Conservation (phyloP, 208 protist species). For the Trichomonas tenax region DNA sequence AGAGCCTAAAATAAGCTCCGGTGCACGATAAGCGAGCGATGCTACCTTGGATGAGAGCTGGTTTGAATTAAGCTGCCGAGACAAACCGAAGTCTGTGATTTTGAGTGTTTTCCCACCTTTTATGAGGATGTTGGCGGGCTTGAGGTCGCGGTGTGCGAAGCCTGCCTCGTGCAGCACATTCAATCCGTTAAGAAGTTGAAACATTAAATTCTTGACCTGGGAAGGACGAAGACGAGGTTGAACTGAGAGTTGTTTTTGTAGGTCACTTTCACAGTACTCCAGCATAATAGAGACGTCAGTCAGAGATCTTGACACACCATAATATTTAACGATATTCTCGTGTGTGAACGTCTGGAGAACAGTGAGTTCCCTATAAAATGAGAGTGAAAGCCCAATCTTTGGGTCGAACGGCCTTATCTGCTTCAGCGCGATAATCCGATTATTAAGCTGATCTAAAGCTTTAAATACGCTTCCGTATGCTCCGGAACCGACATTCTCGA, state of each 20-base stretch:
- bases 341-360: background rate
- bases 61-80: background rate
- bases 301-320: background rate
- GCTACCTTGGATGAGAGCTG: slow-evolving; percentile 70
- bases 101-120: background rate
- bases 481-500: background rate
- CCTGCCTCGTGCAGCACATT: background rate
- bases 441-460: background rate
- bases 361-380: background rate
- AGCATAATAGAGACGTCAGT: background rate
- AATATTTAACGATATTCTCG: background rate
- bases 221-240: background rate
- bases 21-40: slow-evolving; percentile 73
- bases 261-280: background rate
- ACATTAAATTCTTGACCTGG: background rate
- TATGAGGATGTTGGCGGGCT: background rate
- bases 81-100: background rate
- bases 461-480: background rate
- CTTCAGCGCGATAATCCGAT: background rate
- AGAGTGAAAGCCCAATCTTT: background rate
- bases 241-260: too few species aligned
- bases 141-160: background rate
- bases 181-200: background rate
- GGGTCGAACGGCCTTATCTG: background rate
- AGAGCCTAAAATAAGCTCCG: slow-evolving; percentile 68